Conservation (phyloP, 768 basidiomycete genomes). For the Auriculariales sp. region DNA sequence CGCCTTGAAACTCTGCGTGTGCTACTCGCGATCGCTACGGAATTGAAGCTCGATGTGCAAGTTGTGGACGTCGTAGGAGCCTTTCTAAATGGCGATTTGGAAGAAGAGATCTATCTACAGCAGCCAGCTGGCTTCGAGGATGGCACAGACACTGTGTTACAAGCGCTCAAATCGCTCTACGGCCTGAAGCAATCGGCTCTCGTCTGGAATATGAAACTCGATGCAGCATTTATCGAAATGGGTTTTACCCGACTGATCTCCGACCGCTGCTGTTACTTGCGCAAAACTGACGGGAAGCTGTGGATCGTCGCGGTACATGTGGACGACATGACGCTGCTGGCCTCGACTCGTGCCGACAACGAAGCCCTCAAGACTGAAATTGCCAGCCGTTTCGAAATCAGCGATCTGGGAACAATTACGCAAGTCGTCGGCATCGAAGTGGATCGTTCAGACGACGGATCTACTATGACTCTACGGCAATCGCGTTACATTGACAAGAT, state of each 20-base stretch:
- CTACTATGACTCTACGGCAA: not conserved
- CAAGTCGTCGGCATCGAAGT: not conserved
- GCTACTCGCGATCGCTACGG: constrained; percentile 9
- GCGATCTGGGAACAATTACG: not conserved
- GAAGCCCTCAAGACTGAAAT: not conserved
- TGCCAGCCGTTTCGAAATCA: not conserved
- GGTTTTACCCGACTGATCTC: not conserved
- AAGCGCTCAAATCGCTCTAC: constrained; percentile 13
- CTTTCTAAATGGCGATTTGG: constrained; percentile 9
- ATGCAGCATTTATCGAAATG: not conserved
- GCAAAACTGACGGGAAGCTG: not conserved
- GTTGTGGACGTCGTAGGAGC: constrained; percentile 8
- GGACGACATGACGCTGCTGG: constrained; percentile 3
- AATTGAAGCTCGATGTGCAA: constrained; percentile 8
- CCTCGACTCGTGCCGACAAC: not conserved
- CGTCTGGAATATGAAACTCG: constrained; percentile 10
- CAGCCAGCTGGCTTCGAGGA: constrained; percentile 18
- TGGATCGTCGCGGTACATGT: constrained; percentile 6
- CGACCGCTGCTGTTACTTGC: constrained; percentile 4
- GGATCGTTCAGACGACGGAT: not conserved
- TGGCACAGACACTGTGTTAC: constrained; percentile 4
- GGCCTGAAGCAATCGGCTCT: constrained; percentile 13
- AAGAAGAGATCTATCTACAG: constrained; percentile 12
- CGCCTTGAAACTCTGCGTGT: constrained; percentile 7
- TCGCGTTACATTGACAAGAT: not conserved